Percentiles rank a stretch among this genome's conserved stretches.
phyloP scores from a whole-genome alignment of 1,284 basidiomycete genomes.

The Sporisorium sorghi region DNA sequence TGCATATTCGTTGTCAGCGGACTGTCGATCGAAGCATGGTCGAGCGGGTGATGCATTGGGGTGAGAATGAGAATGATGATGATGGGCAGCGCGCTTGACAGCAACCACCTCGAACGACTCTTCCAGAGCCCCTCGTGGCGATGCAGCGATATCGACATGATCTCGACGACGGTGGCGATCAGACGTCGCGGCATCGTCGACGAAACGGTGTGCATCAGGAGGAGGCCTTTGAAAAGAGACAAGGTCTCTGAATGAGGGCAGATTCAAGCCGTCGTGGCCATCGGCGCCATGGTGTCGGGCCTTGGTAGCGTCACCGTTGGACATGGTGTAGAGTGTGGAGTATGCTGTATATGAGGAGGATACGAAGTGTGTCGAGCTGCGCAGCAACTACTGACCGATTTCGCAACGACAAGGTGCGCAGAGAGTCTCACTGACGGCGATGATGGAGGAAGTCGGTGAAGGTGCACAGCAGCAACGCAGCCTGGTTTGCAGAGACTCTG shows the following conservation, averaged over 20 bases:
- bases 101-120: background rate
- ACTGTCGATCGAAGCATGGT: background rate
- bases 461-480: background rate
- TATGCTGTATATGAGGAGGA: background rate
- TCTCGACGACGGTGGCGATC: constrained; percentile 3
- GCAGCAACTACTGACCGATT: too few species aligned
- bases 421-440: background rate
- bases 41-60: background rate
- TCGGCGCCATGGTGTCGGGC: background rate
- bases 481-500: background rate
- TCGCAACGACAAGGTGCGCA: background rate
- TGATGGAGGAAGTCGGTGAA: background rate
- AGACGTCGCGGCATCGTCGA: background rate
- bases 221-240: constrained; percentile 14
- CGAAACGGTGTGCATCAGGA: too few species aligned
- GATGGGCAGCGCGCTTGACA: background rate
- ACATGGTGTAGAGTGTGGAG: constrained; percentile 1
- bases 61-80: background rate
- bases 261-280: constrained; percentile 3
- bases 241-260: constrained; percentile 33
- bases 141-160: background rate
- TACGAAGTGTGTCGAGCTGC: too few species aligned
- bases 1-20: background rate
- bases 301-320: background rate
- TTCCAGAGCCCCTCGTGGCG: background rate